These are phyloP conservation scores for Chernovozyma sophiae-reginae DNA, from an alignment of 1,139 yeast species.

Conservation along the genomic window DNA sequence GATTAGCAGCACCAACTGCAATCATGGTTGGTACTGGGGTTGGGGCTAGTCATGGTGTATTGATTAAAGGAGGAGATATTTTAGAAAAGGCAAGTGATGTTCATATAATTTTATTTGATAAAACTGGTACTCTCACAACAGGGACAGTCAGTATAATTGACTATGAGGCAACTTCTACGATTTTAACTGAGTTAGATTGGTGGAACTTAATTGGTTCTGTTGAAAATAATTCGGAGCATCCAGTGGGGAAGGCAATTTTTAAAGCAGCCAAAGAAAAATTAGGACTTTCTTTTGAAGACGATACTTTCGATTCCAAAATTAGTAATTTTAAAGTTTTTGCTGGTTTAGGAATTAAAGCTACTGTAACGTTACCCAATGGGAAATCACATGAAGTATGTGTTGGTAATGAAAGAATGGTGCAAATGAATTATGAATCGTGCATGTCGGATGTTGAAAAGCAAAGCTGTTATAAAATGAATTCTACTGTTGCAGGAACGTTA, in stretches of 20 bases:
- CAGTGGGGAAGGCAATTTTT: conserved; percentile 71
- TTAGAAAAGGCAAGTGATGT: conserved; percentile 70
- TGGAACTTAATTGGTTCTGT: conserved; percentile 62
- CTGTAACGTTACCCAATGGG: conserved; percentile 20
- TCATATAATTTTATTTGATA: conserved; percentile 77
- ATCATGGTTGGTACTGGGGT: conserved; percentile 98
- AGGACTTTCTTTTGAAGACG: conserved; percentile 32
- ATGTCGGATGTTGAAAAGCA: conserved; percentile 3
- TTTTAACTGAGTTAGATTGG: conserved; percentile 24
- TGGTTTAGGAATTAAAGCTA: conserved; percentile 71
- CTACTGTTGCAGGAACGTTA: conserved; percentile 22
- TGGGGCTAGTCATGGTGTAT: conserved; percentile 85
- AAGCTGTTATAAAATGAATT: not conserved
- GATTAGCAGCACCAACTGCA: conserved; percentile 97
- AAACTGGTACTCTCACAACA: conserved; percentile 90
- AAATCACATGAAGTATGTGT: conserved; percentile 35
- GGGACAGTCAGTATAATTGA: conserved; percentile 67
- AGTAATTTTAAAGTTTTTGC: conserved; percentile 48
- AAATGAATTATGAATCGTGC: conserved; percentile 14
- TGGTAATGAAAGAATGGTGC: conserved; percentile 55
- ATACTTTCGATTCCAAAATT: conserved; percentile 25
- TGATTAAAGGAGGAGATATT: conserved; percentile 90
- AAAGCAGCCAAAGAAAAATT: conserved; percentile 23
- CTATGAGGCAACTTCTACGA: conserved; percentile 11
- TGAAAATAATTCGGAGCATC: conserved; percentile 81